Conservation (phyloP, 2,329 filamentous ascomycete species). For the Verticillium albo-atrum region DNA sequence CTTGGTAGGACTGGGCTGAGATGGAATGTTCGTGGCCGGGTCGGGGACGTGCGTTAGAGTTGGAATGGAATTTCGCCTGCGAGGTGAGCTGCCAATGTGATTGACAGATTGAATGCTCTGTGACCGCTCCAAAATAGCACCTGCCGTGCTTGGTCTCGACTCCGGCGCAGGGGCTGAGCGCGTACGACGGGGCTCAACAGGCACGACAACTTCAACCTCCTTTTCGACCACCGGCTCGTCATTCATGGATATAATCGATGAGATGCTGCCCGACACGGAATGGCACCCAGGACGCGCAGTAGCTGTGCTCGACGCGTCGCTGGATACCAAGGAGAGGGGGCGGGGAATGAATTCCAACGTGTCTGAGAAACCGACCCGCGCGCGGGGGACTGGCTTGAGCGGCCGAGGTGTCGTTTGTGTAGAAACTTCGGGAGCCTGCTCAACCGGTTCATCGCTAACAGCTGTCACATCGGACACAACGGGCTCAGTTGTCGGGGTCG, state of each 20-base stretch:
- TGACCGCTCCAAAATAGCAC: slow-evolving; percentile 59
- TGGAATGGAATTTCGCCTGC: slow-evolving; percentile 57
- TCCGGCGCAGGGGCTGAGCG: slow-evolving; percentile 33
- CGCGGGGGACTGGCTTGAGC: slow-evolving; percentile 40
- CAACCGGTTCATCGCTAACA: not conserved
- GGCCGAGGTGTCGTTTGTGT: slow-evolving; percentile 17
- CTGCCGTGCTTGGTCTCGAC: slow-evolving; percentile 64
- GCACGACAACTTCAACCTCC: slow-evolving; percentile 1
- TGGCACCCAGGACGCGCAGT: slow-evolving; percentile 63
- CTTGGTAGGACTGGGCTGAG: slow-evolving; percentile 45
- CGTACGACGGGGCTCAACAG: slow-evolving; percentile 33
- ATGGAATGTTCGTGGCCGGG: slow-evolving; percentile 24
- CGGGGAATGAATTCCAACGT: slow-evolving; percentile 78
- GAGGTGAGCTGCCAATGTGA: slow-evolving; percentile 30
- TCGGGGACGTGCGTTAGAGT: slow-evolving; percentile 40
- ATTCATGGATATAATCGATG: slow-evolving; percentile 65
- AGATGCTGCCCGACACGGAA: slow-evolving; percentile 74
- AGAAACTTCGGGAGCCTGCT: slow-evolving; percentile 1
- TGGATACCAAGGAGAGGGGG: slow-evolving; percentile 79
- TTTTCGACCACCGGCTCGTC: slow-evolving; percentile 22
- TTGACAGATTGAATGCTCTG: slow-evolving; percentile 28
- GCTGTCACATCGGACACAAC: not conserved
- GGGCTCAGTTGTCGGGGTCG: not conserved
- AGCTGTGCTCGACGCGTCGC: slow-evolving; percentile 73
- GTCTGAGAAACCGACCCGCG: slow-evolving; percentile 79